A percentile compares a stretch with the other conserved stretches of the same genome.
These are phyloP conservation scores for Cladosporium velox DNA, from an alignment of 2,329 filamentous ascomycete genomes.

Conservation along the genomic window DNA sequence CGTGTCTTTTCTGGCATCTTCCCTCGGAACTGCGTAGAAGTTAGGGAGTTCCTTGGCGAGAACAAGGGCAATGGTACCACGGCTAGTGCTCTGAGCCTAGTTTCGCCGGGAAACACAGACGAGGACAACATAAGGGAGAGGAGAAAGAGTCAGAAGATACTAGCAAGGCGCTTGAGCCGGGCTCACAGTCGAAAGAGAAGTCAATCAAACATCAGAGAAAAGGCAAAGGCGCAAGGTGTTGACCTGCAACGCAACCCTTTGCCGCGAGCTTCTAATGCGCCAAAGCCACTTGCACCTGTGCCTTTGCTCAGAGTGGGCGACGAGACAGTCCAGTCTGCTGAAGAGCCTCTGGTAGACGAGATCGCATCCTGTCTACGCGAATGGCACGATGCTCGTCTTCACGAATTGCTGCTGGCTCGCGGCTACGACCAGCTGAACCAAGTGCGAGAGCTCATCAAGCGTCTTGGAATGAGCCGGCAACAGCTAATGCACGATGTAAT, in stretches of 20 bases:
- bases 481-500: conserved; percentile 94
- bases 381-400: conserved; percentile 97
- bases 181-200: conserved; percentile 35
- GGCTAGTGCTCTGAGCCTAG: neutral
- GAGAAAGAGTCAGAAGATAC: conserved; percentile 35
- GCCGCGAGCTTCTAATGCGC: conserved; percentile 64
- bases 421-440: conserved; percentile 80
- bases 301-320: conserved; percentile 98
- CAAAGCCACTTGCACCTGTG: conserved; percentile 85
- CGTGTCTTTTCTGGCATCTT: conserved; percentile 99
- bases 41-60: conserved; percentile 87
- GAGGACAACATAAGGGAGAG: conserved; percentile 24
- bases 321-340: conserved; percentile 84
- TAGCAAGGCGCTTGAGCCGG: conserved; percentile 33
- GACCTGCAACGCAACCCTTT: conserved; percentile 30
- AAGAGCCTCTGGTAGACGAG: conserved; percentile 93
- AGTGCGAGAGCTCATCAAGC: conserved; percentile 75
- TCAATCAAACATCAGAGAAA: conserved; percentile 18
- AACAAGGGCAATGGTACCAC: conserved; percentile 48
- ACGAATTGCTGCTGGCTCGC: conserved; percentile 81
- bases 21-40: conserved; percentile 88
- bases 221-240: conserved; percentile 26
- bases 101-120: conserved; percentile 20
- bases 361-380: conserved; percentile 95
- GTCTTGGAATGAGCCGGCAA: conserved; percentile 80